These are phyloP conservation scores for Petasospora rhodanensis DNA, from an alignment of 1,139 yeast genomes.

Conservation along the genomic window DNA sequence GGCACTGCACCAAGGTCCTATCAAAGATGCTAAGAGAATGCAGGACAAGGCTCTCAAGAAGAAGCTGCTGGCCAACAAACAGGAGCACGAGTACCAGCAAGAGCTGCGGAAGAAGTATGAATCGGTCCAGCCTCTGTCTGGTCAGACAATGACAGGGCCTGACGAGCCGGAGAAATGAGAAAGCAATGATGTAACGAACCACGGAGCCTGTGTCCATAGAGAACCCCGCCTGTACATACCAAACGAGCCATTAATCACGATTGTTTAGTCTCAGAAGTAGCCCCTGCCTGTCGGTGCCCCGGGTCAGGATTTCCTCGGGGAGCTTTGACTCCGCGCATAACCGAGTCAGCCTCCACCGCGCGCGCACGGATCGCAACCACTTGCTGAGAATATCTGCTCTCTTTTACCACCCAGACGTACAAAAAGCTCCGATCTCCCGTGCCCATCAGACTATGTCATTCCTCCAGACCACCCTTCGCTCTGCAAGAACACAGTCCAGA, in stretches of 20 bases:
- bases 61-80: constrained; percentile 48
- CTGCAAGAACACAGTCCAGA: constrained; percentile 21
- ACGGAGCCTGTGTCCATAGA: neutral
- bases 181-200: neutral
- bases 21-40: constrained; percentile 60
- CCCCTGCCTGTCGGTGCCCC: too few species aligned
- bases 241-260: too few species aligned
- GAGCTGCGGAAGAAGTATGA: constrained; percentile 60
- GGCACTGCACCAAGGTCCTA: constrained; percentile 74
- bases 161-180: constrained; percentile 3
- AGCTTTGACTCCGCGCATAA: too few species aligned
- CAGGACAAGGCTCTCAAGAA: constrained; percentile 29
- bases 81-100: constrained; percentile 75
- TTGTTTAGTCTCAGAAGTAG: too few species aligned
- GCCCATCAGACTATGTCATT: constrained; percentile 19
- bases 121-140: constrained; percentile 61
- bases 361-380: too few species aligned
- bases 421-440: too few species aligned
- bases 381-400: too few species aligned
- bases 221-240: constrained; percentile 1
- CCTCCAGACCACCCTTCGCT: constrained; percentile 21
- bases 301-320: too few species aligned
- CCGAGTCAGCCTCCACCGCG: too few species aligned
- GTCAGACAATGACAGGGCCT: constrained; percentile 22
- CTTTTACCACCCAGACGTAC: too few species aligned